Conservation (phyloP, 2,329 filamentous ascomycete species). For the Akanthomyces dipterigenus region DNA sequence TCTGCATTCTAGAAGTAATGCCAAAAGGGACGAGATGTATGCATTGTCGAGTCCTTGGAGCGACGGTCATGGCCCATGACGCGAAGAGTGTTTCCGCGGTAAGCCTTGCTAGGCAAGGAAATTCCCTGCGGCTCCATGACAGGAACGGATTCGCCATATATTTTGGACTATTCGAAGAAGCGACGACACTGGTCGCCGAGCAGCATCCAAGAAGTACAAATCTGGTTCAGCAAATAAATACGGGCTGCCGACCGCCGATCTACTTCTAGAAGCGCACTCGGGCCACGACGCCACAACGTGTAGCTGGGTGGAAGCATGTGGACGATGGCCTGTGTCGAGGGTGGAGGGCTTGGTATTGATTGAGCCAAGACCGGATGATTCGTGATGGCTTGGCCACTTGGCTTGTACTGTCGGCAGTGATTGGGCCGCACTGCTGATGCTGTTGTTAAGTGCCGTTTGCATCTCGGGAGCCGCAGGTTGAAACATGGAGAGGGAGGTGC, state of each 20-base stretch:
- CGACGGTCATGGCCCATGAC: background rate
- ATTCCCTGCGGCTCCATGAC: background rate
- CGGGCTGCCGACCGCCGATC: background rate
- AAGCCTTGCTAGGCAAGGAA: background rate
- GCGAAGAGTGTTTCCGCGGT: background rate
- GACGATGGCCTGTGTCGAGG: background rate
- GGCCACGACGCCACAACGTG: constrained; percentile 8
- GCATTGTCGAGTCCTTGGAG: background rate
- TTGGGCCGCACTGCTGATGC: background rate
- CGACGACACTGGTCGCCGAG: background rate
- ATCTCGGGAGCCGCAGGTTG: background rate
- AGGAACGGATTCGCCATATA: background rate
- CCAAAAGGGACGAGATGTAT: background rate
- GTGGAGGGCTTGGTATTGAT: background rate
- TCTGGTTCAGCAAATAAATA: background rate
- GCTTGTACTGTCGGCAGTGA: background rate
- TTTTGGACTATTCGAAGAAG: background rate
- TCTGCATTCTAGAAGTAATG: background rate
- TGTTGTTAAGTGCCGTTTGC: background rate
- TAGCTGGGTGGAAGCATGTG: background rate
- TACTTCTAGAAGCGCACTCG: background rate
- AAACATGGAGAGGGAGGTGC: background rate
- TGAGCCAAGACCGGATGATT: background rate
- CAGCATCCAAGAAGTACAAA: background rate
- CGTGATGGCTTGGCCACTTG: background rate